Evolutionary conservation across 768 basidiomycete genomes (phyloP), one percentile per base, ranked within the genome.

Genomic region (Lactarius deliciosus): DNA sequence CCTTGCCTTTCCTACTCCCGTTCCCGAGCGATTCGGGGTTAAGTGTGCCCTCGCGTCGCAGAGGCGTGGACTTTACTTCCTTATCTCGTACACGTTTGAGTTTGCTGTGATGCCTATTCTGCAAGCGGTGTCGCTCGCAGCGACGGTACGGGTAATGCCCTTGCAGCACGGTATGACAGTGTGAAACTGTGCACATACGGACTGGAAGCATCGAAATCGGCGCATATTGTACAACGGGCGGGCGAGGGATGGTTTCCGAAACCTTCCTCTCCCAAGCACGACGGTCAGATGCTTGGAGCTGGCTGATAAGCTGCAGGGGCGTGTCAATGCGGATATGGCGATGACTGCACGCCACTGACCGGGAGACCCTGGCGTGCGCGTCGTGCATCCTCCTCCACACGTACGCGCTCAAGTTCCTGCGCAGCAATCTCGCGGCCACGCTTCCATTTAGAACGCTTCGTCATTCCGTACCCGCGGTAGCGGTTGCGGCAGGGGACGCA

Each of bases 141-240:
- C 83, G 81, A 63, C 83, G 82, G 73, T 75, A 86, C 15, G 76
- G 75, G 72, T 85, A 83, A 30, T 76, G 73, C 0, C 78, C 78
- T 0, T 82, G 81, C 3, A 86, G 78, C 54, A 84, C 75, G 58
- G 78, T 79, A 72, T 83, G 82, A 62, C 85, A 86, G 70, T 85
- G 85, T 32, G 82, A 84, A 25, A 86, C 83, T 7, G 82, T 85
- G 69, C 84, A 85, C 80, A 85, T 83, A 16, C 83, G 81, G 7
- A 78, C 74, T 4, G 81, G 77, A 11, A 77, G 74, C 22, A 68
- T 57, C 9, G 69, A 47, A 72, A 70, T 66, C 5, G 70, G 63
- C 22, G 70, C 25, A 57, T 66, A 64, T 40, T 66, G 66, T 30
- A 56, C 64, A 43, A 63, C 62, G 4, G 60, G 60, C n/a, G 54